A percentile compares a stretch with the other conserved stretches of the same genome.
Evolutionary conservation across 2,329 filamentous ascomycete species (phyloP).

Genomic region (Hymenoscyphus linearis): DNA sequence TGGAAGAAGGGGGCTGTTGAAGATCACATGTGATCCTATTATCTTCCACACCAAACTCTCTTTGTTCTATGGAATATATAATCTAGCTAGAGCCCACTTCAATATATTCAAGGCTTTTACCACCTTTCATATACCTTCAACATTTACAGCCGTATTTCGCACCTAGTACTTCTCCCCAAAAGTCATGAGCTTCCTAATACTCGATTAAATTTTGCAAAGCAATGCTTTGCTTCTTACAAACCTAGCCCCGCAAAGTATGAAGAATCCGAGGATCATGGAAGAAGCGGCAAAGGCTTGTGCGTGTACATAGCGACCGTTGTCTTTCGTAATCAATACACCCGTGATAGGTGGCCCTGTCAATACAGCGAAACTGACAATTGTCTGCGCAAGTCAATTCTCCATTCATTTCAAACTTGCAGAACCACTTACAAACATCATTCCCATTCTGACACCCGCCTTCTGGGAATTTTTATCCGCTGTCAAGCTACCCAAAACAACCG

Average conservation of each 20-base stretch:
- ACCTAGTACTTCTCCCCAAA: too few relatives aligned
- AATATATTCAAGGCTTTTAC: too few relatives aligned
- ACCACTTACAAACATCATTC: constrained; percentile 41
- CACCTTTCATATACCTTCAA: too few relatives aligned
- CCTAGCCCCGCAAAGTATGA: not conserved
- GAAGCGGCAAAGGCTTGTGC: constrained; percentile 3
- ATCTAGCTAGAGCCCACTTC: too few relatives aligned
- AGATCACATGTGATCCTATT: too few relatives aligned
- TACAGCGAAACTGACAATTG: constrained; percentile 46
- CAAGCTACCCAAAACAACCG: constrained; percentile 44
- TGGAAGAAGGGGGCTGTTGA: too few relatives aligned
- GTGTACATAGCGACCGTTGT: not conserved
- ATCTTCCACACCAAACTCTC: too few relatives aligned
- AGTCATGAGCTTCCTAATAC: too few relatives aligned
- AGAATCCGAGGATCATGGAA: not conserved
- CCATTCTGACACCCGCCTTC: constrained; percentile 51
- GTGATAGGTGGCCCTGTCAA: constrained; percentile 48
- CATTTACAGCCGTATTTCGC: too few relatives aligned
- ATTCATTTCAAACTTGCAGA: not conserved
- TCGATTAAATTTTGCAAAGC: not conserved
- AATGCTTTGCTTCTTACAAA: not conserved
- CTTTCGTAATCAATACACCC: not conserved
- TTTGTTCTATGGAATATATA: too few relatives aligned
- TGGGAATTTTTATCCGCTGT: constrained; percentile 42
- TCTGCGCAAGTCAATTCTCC: not conserved